Conservation (phyloP, 345 rosid genomes). For the Fremontodendron californicum region DNA sequence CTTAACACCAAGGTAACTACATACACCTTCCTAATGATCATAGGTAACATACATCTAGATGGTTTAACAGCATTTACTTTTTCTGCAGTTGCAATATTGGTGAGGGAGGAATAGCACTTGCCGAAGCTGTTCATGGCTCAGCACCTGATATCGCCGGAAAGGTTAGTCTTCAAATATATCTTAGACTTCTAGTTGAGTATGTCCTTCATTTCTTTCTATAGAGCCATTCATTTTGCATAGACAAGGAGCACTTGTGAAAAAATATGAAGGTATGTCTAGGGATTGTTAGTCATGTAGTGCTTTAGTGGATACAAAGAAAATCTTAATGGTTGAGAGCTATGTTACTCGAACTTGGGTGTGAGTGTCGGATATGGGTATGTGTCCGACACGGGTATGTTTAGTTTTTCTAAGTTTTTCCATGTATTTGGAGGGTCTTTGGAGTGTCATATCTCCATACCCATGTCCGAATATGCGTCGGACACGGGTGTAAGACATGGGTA, state of each 20-base stretch:
- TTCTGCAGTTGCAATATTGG: conserved; percentile 81
- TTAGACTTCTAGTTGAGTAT: background rate
- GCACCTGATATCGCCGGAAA: conserved; percentile 99
- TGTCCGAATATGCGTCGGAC: too few species aligned
- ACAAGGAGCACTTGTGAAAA: background rate
- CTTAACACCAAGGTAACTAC: conserved; percentile 84
- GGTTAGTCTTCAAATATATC: conserved; percentile 41
- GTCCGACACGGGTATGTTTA: too few species aligned
- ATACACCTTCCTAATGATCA: background rate
- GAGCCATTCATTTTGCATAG: background rate
- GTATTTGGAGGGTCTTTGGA: too few species aligned
- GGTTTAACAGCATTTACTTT: conserved; percentile 14
- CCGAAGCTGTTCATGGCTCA: conserved; percentile 99
- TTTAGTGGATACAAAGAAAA: background rate
- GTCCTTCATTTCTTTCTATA: background rate
- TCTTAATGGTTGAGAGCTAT: too few species aligned
- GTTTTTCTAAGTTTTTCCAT: too few species aligned
- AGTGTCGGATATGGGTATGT: too few species aligned
- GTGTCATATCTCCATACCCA: too few species aligned
- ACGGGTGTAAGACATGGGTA: too few species aligned
- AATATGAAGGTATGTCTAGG: background rate
- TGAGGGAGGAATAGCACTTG: conserved; percentile 94
- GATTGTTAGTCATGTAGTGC: too few species aligned
- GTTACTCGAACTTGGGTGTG: too few species aligned
- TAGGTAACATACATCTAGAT: background rate